Conservation (phyloP, 179 eudicot species). For the Amaranthus tricolor region DNA sequence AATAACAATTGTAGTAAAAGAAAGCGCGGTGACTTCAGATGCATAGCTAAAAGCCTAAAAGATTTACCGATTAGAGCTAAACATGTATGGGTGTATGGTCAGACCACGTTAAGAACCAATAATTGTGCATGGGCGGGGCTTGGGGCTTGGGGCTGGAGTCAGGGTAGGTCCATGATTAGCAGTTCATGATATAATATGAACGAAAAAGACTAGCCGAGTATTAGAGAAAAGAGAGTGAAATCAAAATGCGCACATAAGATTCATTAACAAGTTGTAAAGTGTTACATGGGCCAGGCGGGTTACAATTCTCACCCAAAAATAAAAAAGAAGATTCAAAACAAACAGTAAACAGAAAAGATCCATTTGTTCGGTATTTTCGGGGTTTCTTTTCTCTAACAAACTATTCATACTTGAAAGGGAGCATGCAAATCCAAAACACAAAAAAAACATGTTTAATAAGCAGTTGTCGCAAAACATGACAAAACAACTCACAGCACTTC, state of each 20-base stretch:
- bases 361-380: background rate
- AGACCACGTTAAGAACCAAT: too few species aligned
- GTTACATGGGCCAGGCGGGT: slow-evolving; percentile 1
- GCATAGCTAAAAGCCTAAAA: background rate
- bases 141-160: too few species aligned
- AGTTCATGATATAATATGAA: too few species aligned
- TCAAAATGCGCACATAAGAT: slow-evolving; percentile 8
- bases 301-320: background rate
- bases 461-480: slow-evolving; percentile 5
- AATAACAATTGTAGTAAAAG: background rate
- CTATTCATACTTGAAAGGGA: slow-evolving; percentile 20
- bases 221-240: background rate
- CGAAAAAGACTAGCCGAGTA: background rate
- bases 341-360: slow-evolving; percentile 12
- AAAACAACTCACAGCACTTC: slow-evolving; percentile 28
- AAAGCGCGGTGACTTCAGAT: background rate
- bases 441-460: slow-evolving; percentile 15
- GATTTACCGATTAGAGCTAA: too few species aligned
- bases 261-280: slow-evolving; percentile 7
- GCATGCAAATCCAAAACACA: slow-evolving; percentile 17
- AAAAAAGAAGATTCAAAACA: background rate
- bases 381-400: slow-evolving; percentile 18
- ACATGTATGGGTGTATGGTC: too few species aligned
- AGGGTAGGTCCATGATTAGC: too few species aligned
- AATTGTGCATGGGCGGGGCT: too few species aligned